Evolutionary conservation across 2,329 filamentous ascomycete genomes (phyloP), one percentile per base, ranked within the genome.

Genomic region (Arthrinium puccinioides): DNA sequence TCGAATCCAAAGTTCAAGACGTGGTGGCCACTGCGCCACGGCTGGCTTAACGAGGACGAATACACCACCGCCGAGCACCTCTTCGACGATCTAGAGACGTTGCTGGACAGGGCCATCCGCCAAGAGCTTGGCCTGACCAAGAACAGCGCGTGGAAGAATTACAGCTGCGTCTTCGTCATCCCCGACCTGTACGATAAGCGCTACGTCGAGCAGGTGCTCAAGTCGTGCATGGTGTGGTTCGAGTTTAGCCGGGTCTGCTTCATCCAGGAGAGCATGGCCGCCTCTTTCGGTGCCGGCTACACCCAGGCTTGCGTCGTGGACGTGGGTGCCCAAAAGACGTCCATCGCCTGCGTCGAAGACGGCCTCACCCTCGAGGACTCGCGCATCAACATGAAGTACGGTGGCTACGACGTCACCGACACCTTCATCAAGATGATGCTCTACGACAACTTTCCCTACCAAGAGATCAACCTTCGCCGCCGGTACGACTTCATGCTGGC

Each of bases 381-480:
- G 13, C 79, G 92, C 13, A 78, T 98, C 56, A 97, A 97, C 57
- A 67, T 98, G 46, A 97, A 98, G 59, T 94, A 84, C 52, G 92
- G 92, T 35, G 92, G 92, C 1, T 81, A 76, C 51, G 92, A 98
- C 59, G 84, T 97, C 25, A 97, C 92, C 0, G 87, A 95, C 51
- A 85, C 87, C 0, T 96, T 98, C 53, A 74, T 95, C 57, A 95
- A 92, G 64, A 97, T 97, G 90, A 88, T 97, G 84, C 76, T 98
- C 3, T 88, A 84, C 61, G 89, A 96, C 58, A 84, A 92, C 52
- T 96, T 98, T 51, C 90, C 94, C 5, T 98, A 98, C 57, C 76
- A 84, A 32, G 89, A 96, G 15, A 94, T 98, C 63, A 95, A 98
- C 55, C 70, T 98, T 20, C 82, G 79, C 58, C 76, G 88, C 37